Evolutionary conservation across 768 basidiomycete genomes (phyloP).

Genomic region (Clitopilus passeckerianus): DNA sequence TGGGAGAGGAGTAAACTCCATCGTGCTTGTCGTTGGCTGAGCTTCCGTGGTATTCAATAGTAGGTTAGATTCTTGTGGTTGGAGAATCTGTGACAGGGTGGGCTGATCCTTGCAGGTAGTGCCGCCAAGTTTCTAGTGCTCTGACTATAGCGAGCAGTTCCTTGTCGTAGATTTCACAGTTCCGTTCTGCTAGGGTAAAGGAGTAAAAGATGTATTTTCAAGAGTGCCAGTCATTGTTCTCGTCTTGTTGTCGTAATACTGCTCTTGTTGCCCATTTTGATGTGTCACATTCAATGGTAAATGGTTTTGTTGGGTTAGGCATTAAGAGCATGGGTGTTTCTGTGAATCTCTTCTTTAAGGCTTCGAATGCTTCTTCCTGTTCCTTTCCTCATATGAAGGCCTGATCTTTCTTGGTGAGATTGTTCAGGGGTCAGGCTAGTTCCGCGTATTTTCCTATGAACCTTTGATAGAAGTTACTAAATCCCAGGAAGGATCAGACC

Average conservation of each 20-base stretch:
- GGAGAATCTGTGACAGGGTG: conserved; percentile 5
- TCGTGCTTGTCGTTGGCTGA: too few species aligned
- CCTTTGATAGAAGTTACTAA: too few species aligned
- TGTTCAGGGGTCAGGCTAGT: conserved; percentile 23
- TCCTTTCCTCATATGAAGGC: too few species aligned
- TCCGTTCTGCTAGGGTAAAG: conserved; percentile 19
- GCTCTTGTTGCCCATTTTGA: conserved; percentile 26
- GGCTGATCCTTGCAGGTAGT: too few species aligned
- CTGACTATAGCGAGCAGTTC: conserved; percentile 40
- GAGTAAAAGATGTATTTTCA: conserved; percentile 26
- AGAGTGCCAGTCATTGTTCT: conserved; percentile 21
- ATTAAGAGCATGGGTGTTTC: conserved; percentile 19
- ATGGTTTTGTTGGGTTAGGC: conserved; percentile 15
- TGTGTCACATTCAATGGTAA: conserved; percentile 22
- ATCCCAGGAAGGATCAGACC: conserved; percentile 37
- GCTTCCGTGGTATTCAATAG: too few species aligned
- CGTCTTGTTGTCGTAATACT: conserved; percentile 23
- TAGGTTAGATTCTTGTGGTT: conserved; percentile 25
- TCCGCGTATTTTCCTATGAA: conserved; percentile 33
- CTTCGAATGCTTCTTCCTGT: background rate
- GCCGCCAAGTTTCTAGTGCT: conserved; percentile 23
- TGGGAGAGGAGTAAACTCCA: too few species aligned
- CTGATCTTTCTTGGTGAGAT: conserved; percentile 11
- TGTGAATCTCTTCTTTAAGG: conserved; percentile 19
- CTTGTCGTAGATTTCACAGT: conserved; percentile 33